Percentiles rank a stretch among this genome's conserved stretches.
Conservation (phyloP, 345 rosid species). For the Pistacia atlantica region DNA sequence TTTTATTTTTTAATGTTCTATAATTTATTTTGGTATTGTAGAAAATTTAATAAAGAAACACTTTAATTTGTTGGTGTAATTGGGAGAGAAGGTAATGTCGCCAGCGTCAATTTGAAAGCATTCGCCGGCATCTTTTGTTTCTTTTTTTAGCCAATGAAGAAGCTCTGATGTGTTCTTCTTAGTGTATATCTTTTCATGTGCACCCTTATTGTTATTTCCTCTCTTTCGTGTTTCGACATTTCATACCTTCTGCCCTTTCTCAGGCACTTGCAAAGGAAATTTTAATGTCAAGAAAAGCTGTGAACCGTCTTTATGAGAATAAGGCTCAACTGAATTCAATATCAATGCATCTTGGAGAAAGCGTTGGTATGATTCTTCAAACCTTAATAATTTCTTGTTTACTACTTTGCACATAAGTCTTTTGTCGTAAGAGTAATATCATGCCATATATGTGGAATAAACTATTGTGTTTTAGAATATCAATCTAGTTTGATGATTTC, state of each 20-base stretch:
- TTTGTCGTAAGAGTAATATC: not conserved
- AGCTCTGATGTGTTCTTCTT: not conserved
- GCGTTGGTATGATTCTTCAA: conserved; percentile 31
- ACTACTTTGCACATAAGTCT: not conserved
- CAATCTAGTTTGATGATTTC: not conserved
- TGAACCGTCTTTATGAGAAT: conserved; percentile 41
- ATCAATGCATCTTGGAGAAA: conserved; percentile 49
- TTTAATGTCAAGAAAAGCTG: conserved; percentile 44
- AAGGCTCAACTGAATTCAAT: conserved; percentile 45
- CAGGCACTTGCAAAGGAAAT: conserved; percentile 45
- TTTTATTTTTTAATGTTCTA: too few relatives aligned
- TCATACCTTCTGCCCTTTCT: conserved; percentile 5
- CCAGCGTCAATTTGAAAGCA: not conserved
- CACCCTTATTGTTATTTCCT: not conserved
- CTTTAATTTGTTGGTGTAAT: too few relatives aligned
- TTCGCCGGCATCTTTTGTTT: not conserved
- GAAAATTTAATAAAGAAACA: too few relatives aligned
- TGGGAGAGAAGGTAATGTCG: too few relatives aligned
- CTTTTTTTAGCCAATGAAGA: not conserved
- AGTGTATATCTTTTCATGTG: not conserved
- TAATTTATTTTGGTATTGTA: too few relatives aligned
- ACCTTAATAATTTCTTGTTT: not conserved
- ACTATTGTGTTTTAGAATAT: not conserved
- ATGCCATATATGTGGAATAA: not conserved
- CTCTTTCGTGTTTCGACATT: conserved; percentile 6